phyloP scores from a whole-genome alignment of 352 stramenopile genomes.

The Globisporangium cystogenes region DNA sequence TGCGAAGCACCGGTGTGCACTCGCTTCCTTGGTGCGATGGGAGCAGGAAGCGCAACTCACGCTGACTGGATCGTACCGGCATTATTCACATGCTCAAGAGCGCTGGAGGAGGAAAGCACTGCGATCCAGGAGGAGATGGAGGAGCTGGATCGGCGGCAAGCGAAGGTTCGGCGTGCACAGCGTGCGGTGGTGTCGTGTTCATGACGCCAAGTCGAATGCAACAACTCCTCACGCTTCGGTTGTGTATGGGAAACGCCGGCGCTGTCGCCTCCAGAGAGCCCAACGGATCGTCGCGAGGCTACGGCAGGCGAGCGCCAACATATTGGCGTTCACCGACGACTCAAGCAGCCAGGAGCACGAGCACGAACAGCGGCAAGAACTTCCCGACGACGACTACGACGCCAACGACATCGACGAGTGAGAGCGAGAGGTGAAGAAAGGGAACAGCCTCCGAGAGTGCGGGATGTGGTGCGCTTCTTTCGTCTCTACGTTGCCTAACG shows the following conservation, averaged over 20 bases:
- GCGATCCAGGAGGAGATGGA: conserved; percentile 62
- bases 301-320: conserved; percentile 51
- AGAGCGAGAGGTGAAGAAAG: background rate
- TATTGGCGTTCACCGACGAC: conserved; percentile 39
- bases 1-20: conserved; percentile 10
- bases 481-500: conserved; percentile 13
- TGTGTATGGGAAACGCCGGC: no score
- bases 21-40: background rate
- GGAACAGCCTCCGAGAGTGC: background rate
- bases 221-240: no score
- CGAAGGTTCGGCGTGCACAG: conserved; percentile 20
- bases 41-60: no score
- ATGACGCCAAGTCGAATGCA: no score
- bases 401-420: background rate
- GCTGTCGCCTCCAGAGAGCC: conserved; percentile 19
- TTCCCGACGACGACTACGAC: background rate
- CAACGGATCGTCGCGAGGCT: conserved; percentile 31
- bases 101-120: conserved; percentile 41
- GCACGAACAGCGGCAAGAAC: conserved; percentile 2
- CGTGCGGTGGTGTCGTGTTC: no score
- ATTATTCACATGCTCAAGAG: background rate
- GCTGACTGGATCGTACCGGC: no score
- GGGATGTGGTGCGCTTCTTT: conserved; percentile 3
- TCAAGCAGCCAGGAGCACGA: conserved; percentile 15
- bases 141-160: conserved; percentile 46